Evolutionary conservation across 768 basidiomycete genomes (phyloP), one percentile per base, ranked within the genome.

Genomic region (Boletus huronensis): DNA sequence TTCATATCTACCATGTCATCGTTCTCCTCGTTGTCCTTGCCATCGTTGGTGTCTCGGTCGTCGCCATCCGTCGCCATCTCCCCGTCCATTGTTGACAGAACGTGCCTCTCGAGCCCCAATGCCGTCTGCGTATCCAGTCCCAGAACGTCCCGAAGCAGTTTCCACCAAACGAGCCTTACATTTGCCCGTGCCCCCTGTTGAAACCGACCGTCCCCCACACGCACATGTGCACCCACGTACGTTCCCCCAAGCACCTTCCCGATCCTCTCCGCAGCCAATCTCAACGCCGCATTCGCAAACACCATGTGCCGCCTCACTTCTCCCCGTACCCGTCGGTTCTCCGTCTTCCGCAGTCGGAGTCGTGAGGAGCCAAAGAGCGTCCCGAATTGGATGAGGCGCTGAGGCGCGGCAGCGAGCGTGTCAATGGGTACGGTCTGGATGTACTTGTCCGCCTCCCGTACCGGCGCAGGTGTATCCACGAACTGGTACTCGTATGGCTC

Each of bases 301-400:
- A 75, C 70, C 87, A 92, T 90, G 39, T 64, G 66, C 52, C 72
- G 69, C 16, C 88, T 80, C 47, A 87, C 73, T 17, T 69, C 60
- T 6, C 72, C 65, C 2, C 83, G 81, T 26, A 82, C 61, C 14
- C 63, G 66, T 46, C 73, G 63, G 58, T 82, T 78, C 14, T 62
- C 61, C 9, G 63, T 59, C 28, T 73, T 61, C 21, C 71, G 75
- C 0, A 90, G 74, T 23, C 79, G 76, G 2, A 92, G 71, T 9
- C 91, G 80, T 2, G 83, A 83, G 1, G 88, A 85, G 5, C 88
- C 89, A 70, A 92, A 92, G 2, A 92, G 77, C 0, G 85, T 84
- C 9, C 90, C 90, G 14, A 93, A 63, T 52, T 86, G 82, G 16
- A 93, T 63, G 26, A 92, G 77, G 9, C 77, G 80, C 53, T 81